Percentiles rank a stretch among this genome's conserved stretches.
Evolutionary conservation across 192 early-diverging fungal genomes (phyloP).

Genomic region (Globomyces pollinis-pini): DNA sequence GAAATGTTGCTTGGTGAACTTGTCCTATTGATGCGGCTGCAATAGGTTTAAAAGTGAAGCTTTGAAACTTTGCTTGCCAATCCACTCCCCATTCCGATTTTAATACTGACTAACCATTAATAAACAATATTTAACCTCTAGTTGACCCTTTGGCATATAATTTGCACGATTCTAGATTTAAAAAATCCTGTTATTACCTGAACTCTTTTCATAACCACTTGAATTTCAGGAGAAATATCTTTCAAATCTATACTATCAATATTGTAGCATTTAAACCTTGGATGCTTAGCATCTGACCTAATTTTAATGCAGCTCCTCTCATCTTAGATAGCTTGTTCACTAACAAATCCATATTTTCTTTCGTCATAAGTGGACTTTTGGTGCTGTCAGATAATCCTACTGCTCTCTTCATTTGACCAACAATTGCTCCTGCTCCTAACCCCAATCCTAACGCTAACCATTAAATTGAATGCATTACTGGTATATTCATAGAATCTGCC

Average conservation of each 20-base stretch:
- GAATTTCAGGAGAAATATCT: constrained; percentile 70
- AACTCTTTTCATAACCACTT: constrained; percentile 73
- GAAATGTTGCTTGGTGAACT: constrained; percentile 40
- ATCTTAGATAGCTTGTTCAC: constrained; percentile 80
- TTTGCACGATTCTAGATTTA: constrained; percentile 88
- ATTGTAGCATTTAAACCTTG: constrained; percentile 58
- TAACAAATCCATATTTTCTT: constrained; percentile 76
- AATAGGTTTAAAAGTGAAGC: constrained; percentile 75
- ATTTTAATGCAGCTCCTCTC: constrained; percentile 94
- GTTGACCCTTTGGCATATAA: constrained; percentile 86
- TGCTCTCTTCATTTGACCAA: not conserved
- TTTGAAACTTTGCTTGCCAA: constrained; percentile 62
- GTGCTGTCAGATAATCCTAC: not conserved
- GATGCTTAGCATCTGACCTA: constrained; percentile 97
- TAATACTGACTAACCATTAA: constrained; percentile 62
- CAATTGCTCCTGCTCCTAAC: not conserved
- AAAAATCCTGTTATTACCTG: too few species aligned
- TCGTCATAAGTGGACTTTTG: constrained; percentile 45
- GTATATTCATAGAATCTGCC: constrained; percentile 6
- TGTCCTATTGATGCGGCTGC: constrained; percentile 67
- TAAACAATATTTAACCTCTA: not conserved
- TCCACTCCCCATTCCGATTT: constrained; percentile 54
- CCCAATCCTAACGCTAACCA: constrained; percentile 1
- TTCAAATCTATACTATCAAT: constrained; percentile 29
- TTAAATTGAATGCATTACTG: too few species aligned